Evolutionary conservation across 805 yeast species (phyloP).

Genomic region (Starmerella bacillaris): DNA sequence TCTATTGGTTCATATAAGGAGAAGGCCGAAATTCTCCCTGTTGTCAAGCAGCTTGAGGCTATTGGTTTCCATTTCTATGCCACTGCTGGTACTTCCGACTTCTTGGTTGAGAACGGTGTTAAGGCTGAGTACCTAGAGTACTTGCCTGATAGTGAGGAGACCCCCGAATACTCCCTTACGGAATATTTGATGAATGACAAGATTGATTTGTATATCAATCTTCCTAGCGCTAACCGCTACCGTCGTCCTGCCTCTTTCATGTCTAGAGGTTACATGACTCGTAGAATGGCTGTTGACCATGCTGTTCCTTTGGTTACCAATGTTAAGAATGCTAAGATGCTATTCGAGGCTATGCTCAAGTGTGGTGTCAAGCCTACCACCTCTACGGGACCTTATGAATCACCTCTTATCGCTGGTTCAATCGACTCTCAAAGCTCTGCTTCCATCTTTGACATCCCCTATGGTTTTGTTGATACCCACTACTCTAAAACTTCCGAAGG

Average conservation of each 20-base stretch:
- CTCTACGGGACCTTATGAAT: conserved; percentile 44
- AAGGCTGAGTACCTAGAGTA: conserved; percentile 93
- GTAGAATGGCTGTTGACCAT: conserved; percentile 99
- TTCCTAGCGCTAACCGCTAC: conserved; percentile 92
- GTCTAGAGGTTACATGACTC: conserved; percentile 91
- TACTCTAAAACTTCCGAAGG: conserved; percentile 46
- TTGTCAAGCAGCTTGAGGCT: conserved; percentile 60
- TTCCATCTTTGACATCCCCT: conserved; percentile 57
- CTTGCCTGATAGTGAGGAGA: conserved; percentile 51
- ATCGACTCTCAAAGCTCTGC: conserved; percentile 86
- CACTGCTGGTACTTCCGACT: conserved; percentile 98
- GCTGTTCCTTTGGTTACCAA: conserved; percentile 95
- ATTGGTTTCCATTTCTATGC: conserved; percentile 86
- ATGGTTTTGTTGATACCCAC: conserved; percentile 65
- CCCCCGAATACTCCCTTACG: conserved; percentile 87
- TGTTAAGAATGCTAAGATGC: conserved; percentile 88
- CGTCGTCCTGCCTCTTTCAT: conserved; percentile 97
- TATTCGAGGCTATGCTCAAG: conserved; percentile 54
- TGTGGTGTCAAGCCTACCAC: conserved; percentile 30
- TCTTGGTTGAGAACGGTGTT: conserved; percentile 81
- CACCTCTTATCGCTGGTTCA: conserved; percentile 33
- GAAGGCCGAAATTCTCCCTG: conserved; percentile 80
- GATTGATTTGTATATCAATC: conserved; percentile 87
- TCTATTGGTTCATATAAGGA: conserved; percentile 96
- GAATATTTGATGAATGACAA: conserved; percentile 92